Percentiles rank a stretch among this genome's conserved stretches.
phyloP scores from a whole-genome alignment of 495 filamentous ascomycete genomes.

The Daldinia childiae region DNA sequence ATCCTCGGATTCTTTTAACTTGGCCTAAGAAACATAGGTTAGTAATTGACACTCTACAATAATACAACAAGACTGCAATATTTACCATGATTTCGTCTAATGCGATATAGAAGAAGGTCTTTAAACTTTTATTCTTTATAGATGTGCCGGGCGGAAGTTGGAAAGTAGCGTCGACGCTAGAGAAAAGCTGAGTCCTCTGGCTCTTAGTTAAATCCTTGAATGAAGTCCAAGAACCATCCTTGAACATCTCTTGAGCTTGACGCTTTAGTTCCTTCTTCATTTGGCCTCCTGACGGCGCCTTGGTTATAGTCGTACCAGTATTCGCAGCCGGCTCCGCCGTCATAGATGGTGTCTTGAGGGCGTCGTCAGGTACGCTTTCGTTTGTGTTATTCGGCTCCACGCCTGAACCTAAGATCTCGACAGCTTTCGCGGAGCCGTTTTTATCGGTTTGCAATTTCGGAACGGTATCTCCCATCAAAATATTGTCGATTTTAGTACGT shows the following conservation, averaged over 20 bases:
- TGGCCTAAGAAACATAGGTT: neutral
- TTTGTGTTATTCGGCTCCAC: neutral
- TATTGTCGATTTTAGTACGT: neutral
- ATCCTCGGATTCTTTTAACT: neutral
- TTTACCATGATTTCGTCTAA: neutral
- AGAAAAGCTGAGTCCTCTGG: neutral
- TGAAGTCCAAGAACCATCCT: neutral
- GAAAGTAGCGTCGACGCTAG: neutral
- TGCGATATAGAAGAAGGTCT: neutral
- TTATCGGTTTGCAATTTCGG: neutral
- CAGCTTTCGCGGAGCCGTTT: neutral
- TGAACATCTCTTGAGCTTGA: neutral
- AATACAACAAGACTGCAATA: neutral
- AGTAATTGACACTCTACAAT: neutral
- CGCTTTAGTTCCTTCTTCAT: neutral
- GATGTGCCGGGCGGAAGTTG: neutral
- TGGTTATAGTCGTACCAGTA: neutral
- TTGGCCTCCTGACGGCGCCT: neutral
- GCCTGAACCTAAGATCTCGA: neutral
- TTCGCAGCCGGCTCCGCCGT: neutral
- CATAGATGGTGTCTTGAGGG: neutral
- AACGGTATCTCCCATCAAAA: neutral
- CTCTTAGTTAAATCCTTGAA: neutral
- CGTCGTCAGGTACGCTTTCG: too few species aligned
- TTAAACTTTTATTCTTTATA: neutral